A percentile compares a stretch with the other conserved stretches of the same genome.
phyloP scores from a whole-genome alignment of 1,139 yeast species.

The Hyphopichia pseudoburtonii region DNA sequence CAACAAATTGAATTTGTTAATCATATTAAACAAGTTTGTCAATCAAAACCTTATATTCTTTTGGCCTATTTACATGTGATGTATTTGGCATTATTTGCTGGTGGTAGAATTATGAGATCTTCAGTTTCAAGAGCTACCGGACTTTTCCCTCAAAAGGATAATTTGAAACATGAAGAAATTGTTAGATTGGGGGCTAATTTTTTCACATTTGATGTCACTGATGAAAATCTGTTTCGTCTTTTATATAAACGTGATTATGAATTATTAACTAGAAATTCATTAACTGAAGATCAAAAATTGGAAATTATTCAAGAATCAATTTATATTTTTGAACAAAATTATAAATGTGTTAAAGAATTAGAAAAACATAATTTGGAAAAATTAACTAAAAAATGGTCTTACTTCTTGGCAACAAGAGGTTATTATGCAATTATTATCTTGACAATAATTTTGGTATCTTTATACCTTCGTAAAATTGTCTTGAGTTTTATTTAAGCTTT shows the following conservation, averaged over 20 bases:
- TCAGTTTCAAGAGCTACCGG: conserved; percentile 67
- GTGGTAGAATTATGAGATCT: conserved; percentile 74
- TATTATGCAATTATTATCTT: conserved; percentile 36
- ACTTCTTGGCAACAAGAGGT: conserved; percentile 52
- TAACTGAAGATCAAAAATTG: conserved; percentile 68
- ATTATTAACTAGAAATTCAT: conserved; percentile 63
- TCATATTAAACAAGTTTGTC: conserved; percentile 55
- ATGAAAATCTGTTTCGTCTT: conserved; percentile 63
- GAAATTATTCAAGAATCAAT: conserved; percentile 70
- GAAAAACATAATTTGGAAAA: conserved; percentile 61
- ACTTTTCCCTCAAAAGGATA: conserved; percentile 70
- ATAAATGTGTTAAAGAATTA: conserved; percentile 60
- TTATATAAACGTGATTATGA: conserved; percentile 76
- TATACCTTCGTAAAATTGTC: conserved; percentile 27
- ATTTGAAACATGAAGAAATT: conserved; percentile 61
- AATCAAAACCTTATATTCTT: conserved; percentile 65
- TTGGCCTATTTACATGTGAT: conserved; percentile 86
- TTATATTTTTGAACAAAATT: conserved; percentile 65
- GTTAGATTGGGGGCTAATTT: conserved; percentile 65
- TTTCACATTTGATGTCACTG: conserved; percentile 69
- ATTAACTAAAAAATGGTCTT: conserved; percentile 56
- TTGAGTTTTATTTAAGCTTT: conserved; percentile 12
- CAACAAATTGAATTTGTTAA: conserved; percentile 62
- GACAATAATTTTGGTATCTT: conserved; percentile 22
- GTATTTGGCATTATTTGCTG: conserved; percentile 85